These are phyloP conservation scores for Leccinum subgranulosum DNA, from an alignment of 768 basidiomycete genomes.

Conservation along the genomic window DNA sequence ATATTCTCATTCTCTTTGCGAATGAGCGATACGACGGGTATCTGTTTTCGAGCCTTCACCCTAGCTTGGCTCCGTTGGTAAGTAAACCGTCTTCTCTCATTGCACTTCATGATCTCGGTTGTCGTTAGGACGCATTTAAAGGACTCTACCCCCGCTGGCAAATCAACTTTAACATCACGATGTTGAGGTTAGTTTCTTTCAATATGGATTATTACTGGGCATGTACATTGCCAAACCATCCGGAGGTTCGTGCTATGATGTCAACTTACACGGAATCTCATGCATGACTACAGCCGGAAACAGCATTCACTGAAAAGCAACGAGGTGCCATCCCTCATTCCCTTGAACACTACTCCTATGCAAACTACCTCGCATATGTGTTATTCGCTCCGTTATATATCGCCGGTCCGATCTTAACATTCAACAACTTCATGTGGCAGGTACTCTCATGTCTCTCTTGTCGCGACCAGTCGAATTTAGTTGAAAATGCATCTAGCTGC, in stretches of 20 bases:
- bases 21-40: constrained; percentile 81
- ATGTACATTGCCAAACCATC: constrained; percentile 35
- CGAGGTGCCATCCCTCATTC: constrained; percentile 57
- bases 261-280: constrained; percentile 1
- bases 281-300: constrained; percentile 22
- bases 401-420: constrained; percentile 93
- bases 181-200: constrained; percentile 90
- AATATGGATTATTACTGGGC: constrained; percentile 94
- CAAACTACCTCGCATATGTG: constrained; percentile 79
- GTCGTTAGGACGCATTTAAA: constrained; percentile 54
- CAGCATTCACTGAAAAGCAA: constrained; percentile 51
- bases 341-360: constrained; percentile 56
- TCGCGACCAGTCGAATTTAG: not conserved
- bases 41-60: constrained; percentile 52
- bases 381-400: constrained; percentile 94
- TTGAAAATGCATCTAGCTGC: constrained; percentile 43
- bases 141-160: constrained; percentile 93
- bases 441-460: constrained; percentile 37
- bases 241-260: constrained; percentile 38
- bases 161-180: constrained; percentile 92
- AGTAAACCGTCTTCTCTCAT: constrained; percentile 21
- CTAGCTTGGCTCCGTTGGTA: constrained; percentile 60
- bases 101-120: constrained; percentile 4
- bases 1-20: constrained; percentile 64
- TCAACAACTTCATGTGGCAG: constrained; percentile 95